phyloP scores from a whole-genome alignment of 306 rosid genomes.

The Pyrus betulifolia region DNA sequence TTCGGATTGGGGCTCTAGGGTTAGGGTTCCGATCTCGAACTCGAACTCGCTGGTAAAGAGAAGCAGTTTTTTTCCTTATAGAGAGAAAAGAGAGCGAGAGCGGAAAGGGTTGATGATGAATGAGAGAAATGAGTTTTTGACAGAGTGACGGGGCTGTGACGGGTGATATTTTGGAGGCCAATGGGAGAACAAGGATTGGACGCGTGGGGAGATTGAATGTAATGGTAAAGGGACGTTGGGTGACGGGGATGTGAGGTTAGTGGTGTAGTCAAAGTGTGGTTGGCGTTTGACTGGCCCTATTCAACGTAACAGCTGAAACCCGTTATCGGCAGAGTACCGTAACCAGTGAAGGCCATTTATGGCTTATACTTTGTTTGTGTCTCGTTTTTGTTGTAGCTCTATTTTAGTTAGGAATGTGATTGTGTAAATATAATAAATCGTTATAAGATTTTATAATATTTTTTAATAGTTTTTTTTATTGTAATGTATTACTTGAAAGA shows the following conservation, averaged over 20 bases:
- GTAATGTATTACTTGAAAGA: no score
- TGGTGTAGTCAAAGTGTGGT: background rate
- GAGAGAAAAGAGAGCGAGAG: background rate
- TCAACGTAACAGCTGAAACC: background rate
- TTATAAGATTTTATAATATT: no score
- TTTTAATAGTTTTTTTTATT: no score
- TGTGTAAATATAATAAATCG: no score
- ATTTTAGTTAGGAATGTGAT: no score
- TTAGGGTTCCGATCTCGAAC: slow-evolving; percentile 19
- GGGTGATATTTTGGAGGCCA: background rate
- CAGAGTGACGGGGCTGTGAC: background rate
- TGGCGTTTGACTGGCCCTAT: background rate
- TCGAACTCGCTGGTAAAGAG: slow-evolving; percentile 7
- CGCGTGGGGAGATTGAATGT: background rate
- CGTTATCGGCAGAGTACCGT: background rate
- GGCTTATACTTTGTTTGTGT: background rate
- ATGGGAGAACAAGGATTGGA: background rate
- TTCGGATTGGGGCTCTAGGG: background rate
- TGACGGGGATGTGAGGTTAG: slow-evolving; percentile 6
- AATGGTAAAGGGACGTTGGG: background rate
- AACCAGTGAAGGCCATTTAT: background rate
- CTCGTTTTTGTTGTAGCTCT: no score
- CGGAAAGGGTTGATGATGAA: background rate
- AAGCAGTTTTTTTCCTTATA: background rate
- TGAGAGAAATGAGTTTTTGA: background rate